Evolutionary conservation across 2,329 filamentous ascomycete species (phyloP).

Genomic region (Pseudocercospora eumusae): DNA sequence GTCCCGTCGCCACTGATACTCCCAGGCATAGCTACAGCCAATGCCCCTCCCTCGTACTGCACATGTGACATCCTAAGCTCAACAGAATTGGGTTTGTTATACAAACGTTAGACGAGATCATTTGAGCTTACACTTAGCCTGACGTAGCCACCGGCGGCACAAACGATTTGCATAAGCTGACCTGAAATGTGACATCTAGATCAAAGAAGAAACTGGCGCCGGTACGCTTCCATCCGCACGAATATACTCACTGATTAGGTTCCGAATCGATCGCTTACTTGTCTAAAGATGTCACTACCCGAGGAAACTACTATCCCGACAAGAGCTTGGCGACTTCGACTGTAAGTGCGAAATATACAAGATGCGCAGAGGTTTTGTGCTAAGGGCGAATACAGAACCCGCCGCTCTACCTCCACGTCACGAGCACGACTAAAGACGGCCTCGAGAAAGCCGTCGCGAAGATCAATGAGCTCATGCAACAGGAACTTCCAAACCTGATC

Average conservation of each 20-base stretch:
- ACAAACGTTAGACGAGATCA: constrained; percentile 41
- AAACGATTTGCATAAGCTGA: constrained; percentile 91
- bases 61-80: constrained; percentile 17
- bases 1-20: constrained; percentile 59
- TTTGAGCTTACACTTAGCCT: constrained; percentile 50
- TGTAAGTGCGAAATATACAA: constrained; percentile 58
- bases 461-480: constrained; percentile 93
- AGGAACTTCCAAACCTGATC: constrained; percentile 91
- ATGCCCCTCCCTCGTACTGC: constrained; percentile 9
- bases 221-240: constrained; percentile 73
- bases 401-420: constrained; percentile 91
- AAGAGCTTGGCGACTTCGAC: constrained; percentile 94
- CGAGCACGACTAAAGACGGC: constrained; percentile 87
- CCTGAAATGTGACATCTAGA: constrained; percentile 83
- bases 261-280: constrained; percentile 59
- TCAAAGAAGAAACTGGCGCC: constrained; percentile 99
- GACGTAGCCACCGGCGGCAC: constrained; percentile 40
- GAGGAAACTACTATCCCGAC: constrained; percentile 94
- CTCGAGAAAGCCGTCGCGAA: constrained; percentile 83
- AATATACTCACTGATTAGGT: constrained; percentile 52
- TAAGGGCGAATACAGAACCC: constrained; percentile 50
- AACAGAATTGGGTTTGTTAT: constrained; percentile 37
- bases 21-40: constrained; percentile 43
- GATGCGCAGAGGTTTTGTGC: constrained; percentile 8
- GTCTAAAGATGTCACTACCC: constrained; percentile 93